Evolutionary conservation across 805 yeast species (phyloP).

Genomic region (Candida khao-thaluensis): DNA sequence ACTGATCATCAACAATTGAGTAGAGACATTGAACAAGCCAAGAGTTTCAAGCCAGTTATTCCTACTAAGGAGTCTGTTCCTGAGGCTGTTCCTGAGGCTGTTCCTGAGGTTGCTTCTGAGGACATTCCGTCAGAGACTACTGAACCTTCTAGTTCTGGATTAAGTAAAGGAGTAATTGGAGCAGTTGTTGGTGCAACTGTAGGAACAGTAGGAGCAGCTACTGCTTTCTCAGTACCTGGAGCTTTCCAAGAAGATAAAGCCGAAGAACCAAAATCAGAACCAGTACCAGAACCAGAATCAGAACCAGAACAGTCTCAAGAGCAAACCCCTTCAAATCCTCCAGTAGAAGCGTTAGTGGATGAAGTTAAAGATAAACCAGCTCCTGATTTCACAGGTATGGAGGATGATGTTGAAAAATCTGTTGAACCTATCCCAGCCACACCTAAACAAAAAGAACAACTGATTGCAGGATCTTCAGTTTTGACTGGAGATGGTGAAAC

Average conservation of each 20-base stretch:
- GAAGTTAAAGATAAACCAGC: slow-evolving; percentile 28
- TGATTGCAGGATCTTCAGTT: slow-evolving; percentile 32
- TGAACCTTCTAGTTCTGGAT: neutral
- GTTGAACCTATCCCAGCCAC: no score
- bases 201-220: slow-evolving; percentile 21
- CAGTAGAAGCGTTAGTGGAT: slow-evolving; percentile 21
- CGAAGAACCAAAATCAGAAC: slow-evolving; percentile 1
- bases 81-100: neutral
- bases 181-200: slow-evolving; percentile 19
- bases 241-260: slow-evolving; percentile 1
- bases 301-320: no score
- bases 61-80: neutral
- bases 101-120: neutral
- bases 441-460: slow-evolving; percentile 15
- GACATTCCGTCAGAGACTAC: neutral
- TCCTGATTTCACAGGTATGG: slow-evolving; percentile 29
- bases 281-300: neutral
- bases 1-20: slow-evolving; percentile 17
- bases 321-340: neutral
- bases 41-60: slow-evolving; percentile 16
- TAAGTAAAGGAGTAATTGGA: slow-evolving; percentile 16
- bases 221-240: slow-evolving; percentile 12
- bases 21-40: slow-evolving; percentile 13
- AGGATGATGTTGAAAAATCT: slow-evolving; percentile 13
- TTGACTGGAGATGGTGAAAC: slow-evolving; percentile 39